phyloP scores from a whole-genome alignment of 345 rosid species.

The Turnera subulata region DNA sequence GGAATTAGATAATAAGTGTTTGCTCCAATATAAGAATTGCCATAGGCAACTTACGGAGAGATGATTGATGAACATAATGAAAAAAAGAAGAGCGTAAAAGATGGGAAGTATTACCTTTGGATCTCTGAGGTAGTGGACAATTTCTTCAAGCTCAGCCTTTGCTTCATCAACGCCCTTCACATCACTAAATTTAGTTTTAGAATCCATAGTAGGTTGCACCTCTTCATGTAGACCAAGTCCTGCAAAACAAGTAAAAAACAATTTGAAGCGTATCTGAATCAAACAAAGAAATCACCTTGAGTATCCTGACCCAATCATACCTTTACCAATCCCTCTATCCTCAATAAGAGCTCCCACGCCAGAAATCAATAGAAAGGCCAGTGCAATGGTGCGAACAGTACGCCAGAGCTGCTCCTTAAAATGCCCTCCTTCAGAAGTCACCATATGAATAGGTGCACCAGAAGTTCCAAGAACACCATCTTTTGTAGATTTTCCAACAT shows the following conservation, averaged over 20 bases:
- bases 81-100: background rate
- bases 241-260: constrained; percentile 16
- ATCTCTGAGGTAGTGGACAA: constrained; percentile 94
- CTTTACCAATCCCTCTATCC: constrained; percentile 90
- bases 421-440: constrained; percentile 68
- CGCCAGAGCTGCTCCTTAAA: constrained; percentile 96
- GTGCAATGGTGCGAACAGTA: constrained; percentile 64
- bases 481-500: constrained; percentile 62
- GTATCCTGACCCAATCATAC: constrained; percentile 30
- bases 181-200: constrained; percentile 82
- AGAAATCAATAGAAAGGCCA: constrained; percentile 78
- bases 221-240: constrained; percentile 95
- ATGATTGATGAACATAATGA: background rate
- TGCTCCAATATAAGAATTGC: background rate
- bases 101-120: constrained; percentile 74
- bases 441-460: constrained; percentile 80
- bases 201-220: constrained; percentile 92
- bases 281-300: constrained; percentile 6
- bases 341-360: constrained; percentile 90
- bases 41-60: background rate
- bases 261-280: constrained; percentile 7
- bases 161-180: constrained; percentile 99
- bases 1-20: background rate
- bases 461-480: constrained; percentile 80
- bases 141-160: constrained; percentile 90